Conservation (phyloP, 176 grass and related monocot genomes). For the Melocanna baccifera region DNA sequence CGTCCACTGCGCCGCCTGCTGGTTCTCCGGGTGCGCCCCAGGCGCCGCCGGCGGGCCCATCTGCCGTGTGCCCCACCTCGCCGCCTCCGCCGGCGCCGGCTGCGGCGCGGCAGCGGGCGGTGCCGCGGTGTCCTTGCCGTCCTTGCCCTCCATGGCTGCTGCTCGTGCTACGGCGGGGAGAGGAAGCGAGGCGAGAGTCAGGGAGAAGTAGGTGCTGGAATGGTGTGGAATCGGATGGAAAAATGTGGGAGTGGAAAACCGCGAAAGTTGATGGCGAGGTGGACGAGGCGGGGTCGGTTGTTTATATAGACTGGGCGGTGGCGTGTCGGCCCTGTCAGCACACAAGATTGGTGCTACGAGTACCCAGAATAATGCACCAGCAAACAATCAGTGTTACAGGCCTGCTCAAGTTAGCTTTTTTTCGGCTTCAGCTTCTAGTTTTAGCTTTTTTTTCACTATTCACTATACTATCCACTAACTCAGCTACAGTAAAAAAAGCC, state of each 20-base stretch:
- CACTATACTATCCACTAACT: too few species aligned
- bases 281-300: not conserved
- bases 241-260: not conserved
- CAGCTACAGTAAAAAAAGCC: too few species aligned
- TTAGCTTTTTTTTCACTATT: too few species aligned
- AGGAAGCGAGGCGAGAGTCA: not conserved
- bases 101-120: not conserved
- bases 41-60: constrained; percentile 78
- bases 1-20: constrained; percentile 57
- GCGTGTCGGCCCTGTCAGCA: constrained; percentile 8
- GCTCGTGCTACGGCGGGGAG: not conserved
- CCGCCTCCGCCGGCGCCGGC: constrained; percentile 14
- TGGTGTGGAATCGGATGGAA: not conserved
- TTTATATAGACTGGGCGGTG: constrained; percentile 25
- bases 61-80: constrained; percentile 66
- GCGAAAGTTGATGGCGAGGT: not conserved
- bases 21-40: constrained; percentile 73
- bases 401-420: too few species aligned
- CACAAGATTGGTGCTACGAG: not conserved
- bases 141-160: constrained; percentile 35
- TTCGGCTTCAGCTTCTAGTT: too few species aligned
- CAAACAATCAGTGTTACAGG: not conserved
- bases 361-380: not conserved
- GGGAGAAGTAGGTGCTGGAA: not conserved
- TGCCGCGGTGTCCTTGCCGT: not conserved